Conservation (phyloP, 1,139 yeast species). For the Diutina siamensis region DNA sequence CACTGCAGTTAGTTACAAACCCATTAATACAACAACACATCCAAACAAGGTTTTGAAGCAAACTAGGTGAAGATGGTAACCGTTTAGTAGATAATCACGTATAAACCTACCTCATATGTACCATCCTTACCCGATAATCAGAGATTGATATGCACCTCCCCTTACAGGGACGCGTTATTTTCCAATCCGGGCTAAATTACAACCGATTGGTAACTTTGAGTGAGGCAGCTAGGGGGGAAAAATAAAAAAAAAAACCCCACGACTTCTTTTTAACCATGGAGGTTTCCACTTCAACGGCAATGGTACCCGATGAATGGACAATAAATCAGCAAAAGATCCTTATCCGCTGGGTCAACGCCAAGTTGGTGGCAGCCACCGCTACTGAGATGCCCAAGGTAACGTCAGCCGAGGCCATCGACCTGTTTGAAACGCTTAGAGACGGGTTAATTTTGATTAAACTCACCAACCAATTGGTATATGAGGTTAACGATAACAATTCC, state of each 20-base stretch:
- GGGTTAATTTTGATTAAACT: background rate
- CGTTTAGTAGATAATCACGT: too few species aligned
- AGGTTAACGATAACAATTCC: background rate
- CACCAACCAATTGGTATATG: slow-evolving; percentile 5
- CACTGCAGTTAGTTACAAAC: too few species aligned
- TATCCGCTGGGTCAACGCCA: slow-evolving; percentile 1
- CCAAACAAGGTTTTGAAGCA: too few species aligned
- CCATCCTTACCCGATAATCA: background rate
- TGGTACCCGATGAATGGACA: slow-evolving; percentile 5
- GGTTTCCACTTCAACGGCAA: slow-evolving; percentile 2
- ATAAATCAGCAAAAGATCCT: slow-evolving; percentile 1
- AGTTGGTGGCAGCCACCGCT: background rate
- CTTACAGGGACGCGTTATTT: background rate
- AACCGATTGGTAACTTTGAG: background rate
- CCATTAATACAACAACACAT: too few species aligned
- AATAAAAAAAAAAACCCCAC: background rate
- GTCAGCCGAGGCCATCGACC: background rate
- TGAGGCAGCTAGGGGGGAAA: background rate
- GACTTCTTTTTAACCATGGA: background rate
- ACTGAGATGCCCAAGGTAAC: slow-evolving; percentile 1
- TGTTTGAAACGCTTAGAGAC: background rate
- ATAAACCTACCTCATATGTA: background rate
- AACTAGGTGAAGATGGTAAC: too few species aligned
- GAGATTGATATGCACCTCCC: background rate
- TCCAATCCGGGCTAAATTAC: background rate